A percentile compares a stretch with the other conserved stretches of the same genome.
Conservation (phyloP, 495 filamentous ascomycete genomes). For the Lasiosphaeria ovina region DNA sequence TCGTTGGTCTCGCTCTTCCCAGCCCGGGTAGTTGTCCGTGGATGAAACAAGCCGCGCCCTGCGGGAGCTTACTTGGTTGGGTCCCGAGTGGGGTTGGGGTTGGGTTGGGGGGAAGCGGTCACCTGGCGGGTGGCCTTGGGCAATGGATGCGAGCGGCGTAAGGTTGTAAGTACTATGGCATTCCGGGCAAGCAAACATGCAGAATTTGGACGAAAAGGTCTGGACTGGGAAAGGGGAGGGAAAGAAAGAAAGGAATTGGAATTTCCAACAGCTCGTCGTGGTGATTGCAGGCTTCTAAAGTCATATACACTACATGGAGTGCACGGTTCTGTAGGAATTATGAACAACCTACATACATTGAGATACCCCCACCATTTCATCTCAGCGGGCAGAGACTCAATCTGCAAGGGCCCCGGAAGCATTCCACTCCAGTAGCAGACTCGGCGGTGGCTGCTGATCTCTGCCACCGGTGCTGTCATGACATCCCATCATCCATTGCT, state of each 20-base stretch:
- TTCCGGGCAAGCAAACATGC: too few species aligned
- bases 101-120: too few species aligned
- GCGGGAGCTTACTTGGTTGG: too few species aligned
- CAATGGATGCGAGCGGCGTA: too few species aligned
- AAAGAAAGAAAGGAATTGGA: neutral
- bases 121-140: too few species aligned
- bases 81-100: too few species aligned
- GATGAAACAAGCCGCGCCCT: too few species aligned
- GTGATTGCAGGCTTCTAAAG: neutral
- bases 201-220: neutral
- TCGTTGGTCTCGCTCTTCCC: too few species aligned
- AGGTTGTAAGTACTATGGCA: too few species aligned
- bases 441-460: constrained; percentile 3
- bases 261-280: neutral
- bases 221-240: neutral
- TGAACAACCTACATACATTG: neutral
- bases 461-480: neutral
- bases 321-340: neutral
- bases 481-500: neutral
- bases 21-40: too few species aligned
- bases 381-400: neutral
- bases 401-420: neutral
- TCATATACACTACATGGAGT: neutral
- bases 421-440: constrained; percentile 1
- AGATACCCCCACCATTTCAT: neutral